Evolutionary conservation across 177 flowering plant genomes (phyloP).

Genomic region (Vitis hybrid): DNA sequence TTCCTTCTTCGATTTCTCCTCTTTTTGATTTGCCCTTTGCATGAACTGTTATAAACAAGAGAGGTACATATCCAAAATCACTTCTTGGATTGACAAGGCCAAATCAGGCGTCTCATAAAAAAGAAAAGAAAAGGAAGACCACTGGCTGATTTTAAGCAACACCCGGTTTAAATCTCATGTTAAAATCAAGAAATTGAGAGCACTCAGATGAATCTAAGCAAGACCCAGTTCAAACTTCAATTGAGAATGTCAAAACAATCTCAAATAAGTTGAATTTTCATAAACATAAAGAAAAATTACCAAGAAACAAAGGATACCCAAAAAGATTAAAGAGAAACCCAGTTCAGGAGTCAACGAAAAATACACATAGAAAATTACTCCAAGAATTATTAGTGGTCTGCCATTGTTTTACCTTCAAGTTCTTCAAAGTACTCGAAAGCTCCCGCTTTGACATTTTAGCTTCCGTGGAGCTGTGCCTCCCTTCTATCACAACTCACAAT

Average conservation of each 20-base stretch:
- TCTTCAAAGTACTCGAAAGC: constrained; percentile 69
- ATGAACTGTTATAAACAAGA: constrained; percentile 48
- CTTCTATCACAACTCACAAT: background rate
- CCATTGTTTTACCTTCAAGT: constrained; percentile 53
- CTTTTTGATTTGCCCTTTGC: constrained; percentile 69
- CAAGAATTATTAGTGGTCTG: background rate
- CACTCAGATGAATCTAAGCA: constrained; percentile 16
- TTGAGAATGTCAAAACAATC: background rate
- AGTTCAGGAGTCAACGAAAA: no score
- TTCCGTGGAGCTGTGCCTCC: background rate
- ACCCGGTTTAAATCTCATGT: background rate
- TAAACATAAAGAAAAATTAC: background rate
- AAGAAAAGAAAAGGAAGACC: background rate
- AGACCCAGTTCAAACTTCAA: constrained; percentile 14
- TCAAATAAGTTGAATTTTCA: background rate
- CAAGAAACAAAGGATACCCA: background rate
- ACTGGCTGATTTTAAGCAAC: background rate
- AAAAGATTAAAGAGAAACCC: background rate
- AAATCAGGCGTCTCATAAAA: background rate
- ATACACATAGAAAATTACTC: no score
- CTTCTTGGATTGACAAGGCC: background rate
- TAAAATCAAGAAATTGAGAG: background rate
- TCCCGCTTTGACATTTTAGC: constrained; percentile 64
- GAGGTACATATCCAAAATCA: no score
- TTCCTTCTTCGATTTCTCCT: constrained; percentile 51